These are phyloP conservation scores for Cardiospermum halicacabum DNA, from an alignment of 345 rosid species.

Conservation along the genomic window DNA sequence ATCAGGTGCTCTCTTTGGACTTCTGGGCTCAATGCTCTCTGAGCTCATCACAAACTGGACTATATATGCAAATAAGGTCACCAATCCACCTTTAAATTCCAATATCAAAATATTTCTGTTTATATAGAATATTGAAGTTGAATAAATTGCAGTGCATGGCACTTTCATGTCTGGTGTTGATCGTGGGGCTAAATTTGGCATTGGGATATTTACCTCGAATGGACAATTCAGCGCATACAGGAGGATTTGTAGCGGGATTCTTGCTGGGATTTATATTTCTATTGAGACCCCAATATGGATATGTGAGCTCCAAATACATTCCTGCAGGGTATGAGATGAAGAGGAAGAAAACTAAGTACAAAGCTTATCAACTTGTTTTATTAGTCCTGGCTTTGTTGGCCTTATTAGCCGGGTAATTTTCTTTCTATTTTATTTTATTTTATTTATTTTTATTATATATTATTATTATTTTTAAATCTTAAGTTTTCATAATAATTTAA, in stretches of 20 bases:
- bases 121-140: too few relatives aligned
- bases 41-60: slow-evolving; percentile 95
- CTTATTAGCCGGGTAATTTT: slow-evolving; percentile 58
- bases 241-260: slow-evolving; percentile 79
- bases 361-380: slow-evolving; percentile 55
- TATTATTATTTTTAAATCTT: slow-evolving; percentile 4
- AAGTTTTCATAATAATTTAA: too few relatives aligned
- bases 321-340: slow-evolving; percentile 61
- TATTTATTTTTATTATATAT: too few relatives aligned
- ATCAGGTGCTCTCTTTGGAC: slow-evolving; percentile 91
- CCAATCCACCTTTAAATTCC: background rate
- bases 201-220: slow-evolving; percentile 74
- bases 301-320: slow-evolving; percentile 51
- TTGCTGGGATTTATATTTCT: slow-evolving; percentile 79
- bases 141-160: slow-evolving; percentile 90
- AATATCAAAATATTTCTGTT: too few relatives aligned
- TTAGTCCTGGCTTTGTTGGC: slow-evolving; percentile 38
- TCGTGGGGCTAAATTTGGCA: slow-evolving; percentile 68
- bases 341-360: slow-evolving; percentile 56
- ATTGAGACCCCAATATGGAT: slow-evolving; percentile 90
- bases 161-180: slow-evolving; percentile 49
- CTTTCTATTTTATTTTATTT: too few relatives aligned
- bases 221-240: slow-evolving; percentile 90
- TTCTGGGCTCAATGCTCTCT: slow-evolving; percentile 96
- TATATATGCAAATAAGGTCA: slow-evolving; percentile 76